phyloP scores from a whole-genome alignment of 495 filamentous ascomycete species.

The Jackrogersella minutella region DNA sequence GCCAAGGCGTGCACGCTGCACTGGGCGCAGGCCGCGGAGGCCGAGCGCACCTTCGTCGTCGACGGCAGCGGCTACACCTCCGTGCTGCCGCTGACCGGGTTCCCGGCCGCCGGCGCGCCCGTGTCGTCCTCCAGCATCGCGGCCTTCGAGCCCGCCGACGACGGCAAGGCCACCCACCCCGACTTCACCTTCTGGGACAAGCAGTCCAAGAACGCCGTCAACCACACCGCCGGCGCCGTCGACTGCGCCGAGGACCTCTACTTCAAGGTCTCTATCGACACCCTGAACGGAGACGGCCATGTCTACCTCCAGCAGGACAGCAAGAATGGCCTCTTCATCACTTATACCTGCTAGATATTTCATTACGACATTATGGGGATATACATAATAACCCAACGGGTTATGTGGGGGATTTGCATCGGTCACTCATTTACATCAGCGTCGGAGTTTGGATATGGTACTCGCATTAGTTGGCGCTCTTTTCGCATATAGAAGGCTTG shows the following conservation, averaged over 20 bases:
- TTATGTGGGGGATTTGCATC: not conserved
- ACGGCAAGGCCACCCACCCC: not conserved
- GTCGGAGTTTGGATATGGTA: not conserved
- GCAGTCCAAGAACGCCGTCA: not conserved
- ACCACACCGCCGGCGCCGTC: slow-evolving; percentile 27
- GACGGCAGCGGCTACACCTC: slow-evolving; percentile 40
- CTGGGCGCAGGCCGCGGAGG: slow-evolving; percentile 44
- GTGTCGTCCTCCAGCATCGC: slow-evolving; percentile 12
- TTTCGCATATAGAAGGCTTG: not conserved
- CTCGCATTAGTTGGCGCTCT: not conserved
- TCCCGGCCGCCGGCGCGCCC: slow-evolving; percentile 40
- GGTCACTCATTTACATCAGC: slow-evolving; percentile 8
- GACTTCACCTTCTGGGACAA: slow-evolving; percentile 43
- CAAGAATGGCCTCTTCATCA: slow-evolving; percentile 29
- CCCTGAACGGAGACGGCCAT: slow-evolving; percentile 26
- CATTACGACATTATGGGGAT: not conserved
- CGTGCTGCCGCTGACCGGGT: slow-evolving; percentile 38
- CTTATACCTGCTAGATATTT: slow-evolving; percentile 22
- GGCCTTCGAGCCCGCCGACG: slow-evolving; percentile 3
- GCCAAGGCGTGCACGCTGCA: slow-evolving; percentile 43
- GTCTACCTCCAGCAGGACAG: slow-evolving; percentile 38
- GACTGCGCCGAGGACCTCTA: slow-evolving; percentile 33
- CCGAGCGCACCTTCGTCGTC: slow-evolving; percentile 47
- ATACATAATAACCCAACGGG: not conserved
- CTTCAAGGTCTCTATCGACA: slow-evolving; percentile 20